Percentiles rank a stretch among this genome's conserved stretches.
phyloP scores from a whole-genome alignment of 2,329 filamentous ascomycete species.

The Talaromyces sp. region DNA sequence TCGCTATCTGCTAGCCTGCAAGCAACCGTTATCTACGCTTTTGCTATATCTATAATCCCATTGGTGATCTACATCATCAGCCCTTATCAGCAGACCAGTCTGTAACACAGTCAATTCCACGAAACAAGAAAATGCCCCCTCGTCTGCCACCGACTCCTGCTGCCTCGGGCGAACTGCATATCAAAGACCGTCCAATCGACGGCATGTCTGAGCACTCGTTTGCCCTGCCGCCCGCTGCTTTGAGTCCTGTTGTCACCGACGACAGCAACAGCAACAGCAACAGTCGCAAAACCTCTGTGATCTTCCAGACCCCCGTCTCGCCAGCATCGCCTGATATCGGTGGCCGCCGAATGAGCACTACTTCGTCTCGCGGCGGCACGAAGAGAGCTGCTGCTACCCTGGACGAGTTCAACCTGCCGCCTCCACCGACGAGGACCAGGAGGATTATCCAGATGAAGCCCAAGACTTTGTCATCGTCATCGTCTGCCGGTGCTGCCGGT shows the following conservation, averaged over 20 bases:
- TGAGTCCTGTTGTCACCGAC: slow-evolving; percentile 21
- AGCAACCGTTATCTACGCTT: background rate
- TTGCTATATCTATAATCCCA: background rate
- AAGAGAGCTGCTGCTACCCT: slow-evolving; percentile 33
- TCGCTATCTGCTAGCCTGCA: background rate
- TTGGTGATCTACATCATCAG: background rate
- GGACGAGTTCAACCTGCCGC: slow-evolving; percentile 70
- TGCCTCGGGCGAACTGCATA: slow-evolving; percentile 35
- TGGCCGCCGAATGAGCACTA: slow-evolving; percentile 19
- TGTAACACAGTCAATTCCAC: background rate
- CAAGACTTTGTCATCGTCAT: slow-evolving; percentile 40
- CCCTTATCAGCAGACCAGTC: background rate
- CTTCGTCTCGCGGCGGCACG: slow-evolving; percentile 27
- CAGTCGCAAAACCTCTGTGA: slow-evolving; percentile 21
- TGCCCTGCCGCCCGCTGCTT: slow-evolving; percentile 32
- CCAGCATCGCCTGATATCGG: slow-evolving; percentile 29
- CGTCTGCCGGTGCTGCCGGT: slow-evolving; percentile 33
- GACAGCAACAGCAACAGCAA: background rate
- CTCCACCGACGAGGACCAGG: slow-evolving; percentile 82
- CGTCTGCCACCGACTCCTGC: slow-evolving; percentile 20
- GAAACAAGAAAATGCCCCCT: slow-evolving; percentile 4
- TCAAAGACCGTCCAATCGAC: slow-evolving; percentile 26
- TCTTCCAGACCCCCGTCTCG: slow-evolving; percentile 26
- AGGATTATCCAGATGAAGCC: slow-evolving; percentile 99
- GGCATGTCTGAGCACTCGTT: slow-evolving; percentile 29